Percentiles rank a stretch among this genome's conserved stretches.
Conservation (phyloP, 768 basidiomycete species). For the Lentinula detonsa region DNA sequence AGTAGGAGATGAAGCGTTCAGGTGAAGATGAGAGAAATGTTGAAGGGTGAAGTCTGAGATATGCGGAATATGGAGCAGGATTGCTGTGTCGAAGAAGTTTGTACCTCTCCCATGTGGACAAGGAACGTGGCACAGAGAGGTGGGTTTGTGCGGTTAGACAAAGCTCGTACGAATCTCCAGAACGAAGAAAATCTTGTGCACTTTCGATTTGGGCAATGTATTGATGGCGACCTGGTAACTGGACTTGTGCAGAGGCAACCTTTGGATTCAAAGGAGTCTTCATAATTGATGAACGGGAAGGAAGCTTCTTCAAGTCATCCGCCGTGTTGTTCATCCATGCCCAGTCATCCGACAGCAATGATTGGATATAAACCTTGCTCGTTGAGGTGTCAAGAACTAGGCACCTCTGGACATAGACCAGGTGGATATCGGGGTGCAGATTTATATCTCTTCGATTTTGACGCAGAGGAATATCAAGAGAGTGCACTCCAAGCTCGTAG, state of each 20-base stretch:
- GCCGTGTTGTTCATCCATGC: constrained; percentile 52
- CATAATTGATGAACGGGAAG: neutral
- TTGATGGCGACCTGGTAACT: constrained; percentile 46
- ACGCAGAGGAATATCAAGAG: constrained; percentile 40
- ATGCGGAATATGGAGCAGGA: constrained; percentile 86
- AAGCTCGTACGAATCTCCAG: constrained; percentile 91
- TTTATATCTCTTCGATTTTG: constrained; percentile 15
- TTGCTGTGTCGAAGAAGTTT: constrained; percentile 67
- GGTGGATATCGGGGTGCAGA: constrained; percentile 64
- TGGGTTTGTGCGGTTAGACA: constrained; percentile 78
- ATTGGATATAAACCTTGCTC: constrained; percentile 55
- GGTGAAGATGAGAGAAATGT: constrained; percentile 84
- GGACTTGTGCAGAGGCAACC: constrained; percentile 18
- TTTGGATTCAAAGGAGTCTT: neutral
- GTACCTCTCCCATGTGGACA: constrained; percentile 70
- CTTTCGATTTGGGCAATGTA: constrained; percentile 67
- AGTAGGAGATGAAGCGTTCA: constrained; percentile 83
- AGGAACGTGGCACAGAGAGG: constrained; percentile 39
- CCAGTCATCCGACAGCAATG: constrained; percentile 50
- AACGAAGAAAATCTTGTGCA: constrained; percentile 69
- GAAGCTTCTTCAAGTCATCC: constrained; percentile 20
- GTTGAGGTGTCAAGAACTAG: constrained; percentile 57
- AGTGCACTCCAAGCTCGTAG: constrained; percentile 70
- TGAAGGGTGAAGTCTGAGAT: constrained; percentile 69
- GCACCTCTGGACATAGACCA: constrained; percentile 76